A percentile compares a stretch with the other conserved stretches of the same genome.
phyloP scores from a whole-genome alignment of 768 basidiomycete genomes.

The Amanita pallidorosea region DNA sequence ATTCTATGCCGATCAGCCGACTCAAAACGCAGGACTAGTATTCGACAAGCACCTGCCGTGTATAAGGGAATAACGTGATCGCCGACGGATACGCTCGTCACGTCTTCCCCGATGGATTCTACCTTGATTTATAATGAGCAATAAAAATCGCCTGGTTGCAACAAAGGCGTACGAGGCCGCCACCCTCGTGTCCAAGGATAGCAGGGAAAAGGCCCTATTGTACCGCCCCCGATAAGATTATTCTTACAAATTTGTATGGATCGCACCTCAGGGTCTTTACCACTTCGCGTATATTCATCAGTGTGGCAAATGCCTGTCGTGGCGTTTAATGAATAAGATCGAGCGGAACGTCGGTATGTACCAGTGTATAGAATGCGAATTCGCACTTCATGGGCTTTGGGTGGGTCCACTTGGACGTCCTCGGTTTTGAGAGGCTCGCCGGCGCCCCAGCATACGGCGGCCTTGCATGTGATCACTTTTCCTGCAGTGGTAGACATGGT shows the following conservation, averaged over 20 bases:
- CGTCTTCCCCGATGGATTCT: constrained; percentile 94
- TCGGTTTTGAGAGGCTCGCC: constrained; percentile 80
- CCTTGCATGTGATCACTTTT: constrained; percentile 78
- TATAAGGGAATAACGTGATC: constrained; percentile 98
- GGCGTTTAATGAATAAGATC: background rate
- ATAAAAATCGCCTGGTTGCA: background rate
- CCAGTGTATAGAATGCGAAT: constrained; percentile 91
- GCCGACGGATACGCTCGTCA: constrained; percentile 65
- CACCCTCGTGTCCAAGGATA: constrained; percentile 93
- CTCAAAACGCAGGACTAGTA: background rate
- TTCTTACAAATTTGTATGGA: background rate
- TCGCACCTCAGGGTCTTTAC: constrained; percentile 72
- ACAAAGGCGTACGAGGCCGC: constrained; percentile 62
- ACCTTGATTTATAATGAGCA: constrained; percentile 41
- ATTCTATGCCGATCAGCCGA: constrained; percentile 41
- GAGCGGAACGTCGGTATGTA: constrained; percentile 15
- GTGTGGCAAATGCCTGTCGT: constrained; percentile 86
- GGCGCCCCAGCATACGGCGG: constrained; percentile 93
- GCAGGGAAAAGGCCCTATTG: constrained; percentile 78
- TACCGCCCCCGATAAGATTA: constrained; percentile 1
- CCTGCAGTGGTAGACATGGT: constrained; percentile 70
- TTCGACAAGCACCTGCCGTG: constrained; percentile 63
- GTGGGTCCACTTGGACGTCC: constrained; percentile 90
- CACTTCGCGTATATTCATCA: constrained; percentile 94
- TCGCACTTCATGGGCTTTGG: constrained; percentile 82